Evolutionary conservation across 208 protist genomes (phyloP).

Genomic region (Phytomonas sp.): DNA sequence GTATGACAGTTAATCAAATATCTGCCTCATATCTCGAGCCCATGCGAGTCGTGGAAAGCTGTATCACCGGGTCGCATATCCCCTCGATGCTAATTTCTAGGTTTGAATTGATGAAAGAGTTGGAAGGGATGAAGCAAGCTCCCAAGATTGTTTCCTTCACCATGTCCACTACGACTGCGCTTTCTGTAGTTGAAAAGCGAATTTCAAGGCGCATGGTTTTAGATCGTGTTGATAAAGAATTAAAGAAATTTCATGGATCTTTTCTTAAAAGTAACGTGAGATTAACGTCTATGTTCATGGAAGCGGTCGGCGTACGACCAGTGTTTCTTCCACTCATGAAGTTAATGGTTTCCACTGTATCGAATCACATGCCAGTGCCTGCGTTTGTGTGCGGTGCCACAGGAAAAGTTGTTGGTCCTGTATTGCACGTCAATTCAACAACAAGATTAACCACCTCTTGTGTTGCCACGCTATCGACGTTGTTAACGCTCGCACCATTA

Average conservation of each 20-base stretch:
- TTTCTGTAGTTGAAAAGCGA: constrained; percentile 66
- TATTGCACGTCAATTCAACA: constrained; percentile 39
- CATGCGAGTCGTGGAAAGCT: constrained; percentile 52
- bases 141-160: constrained; percentile 75
- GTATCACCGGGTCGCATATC: constrained; percentile 66
- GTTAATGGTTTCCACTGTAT: constrained; percentile 47
- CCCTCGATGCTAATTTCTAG: constrained; percentile 85
- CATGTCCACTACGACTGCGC: constrained; percentile 81
- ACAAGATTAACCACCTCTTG: constrained; percentile 20
- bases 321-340: constrained; percentile 80
- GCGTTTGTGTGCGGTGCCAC: constrained; percentile 84
- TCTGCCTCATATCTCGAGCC: constrained; percentile 80
- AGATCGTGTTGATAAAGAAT: constrained; percentile 65
- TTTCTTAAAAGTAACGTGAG: constrained; percentile 75
- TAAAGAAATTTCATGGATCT: constrained; percentile 80
- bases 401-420: constrained; percentile 70
- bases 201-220: constrained; percentile 51
- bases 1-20: constrained; percentile 71
- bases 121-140: constrained; percentile 50
- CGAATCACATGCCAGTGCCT: constrained; percentile 30
- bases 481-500: constrained; percentile 34
- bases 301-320: constrained; percentile 56
- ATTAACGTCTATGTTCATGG: constrained; percentile 50
- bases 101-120: constrained; percentile 73
- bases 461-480: constrained; percentile 19